Evolutionary conservation across 495 filamentous ascomycete genomes (phyloP).

Genomic region (Jackrogersella minutella): DNA sequence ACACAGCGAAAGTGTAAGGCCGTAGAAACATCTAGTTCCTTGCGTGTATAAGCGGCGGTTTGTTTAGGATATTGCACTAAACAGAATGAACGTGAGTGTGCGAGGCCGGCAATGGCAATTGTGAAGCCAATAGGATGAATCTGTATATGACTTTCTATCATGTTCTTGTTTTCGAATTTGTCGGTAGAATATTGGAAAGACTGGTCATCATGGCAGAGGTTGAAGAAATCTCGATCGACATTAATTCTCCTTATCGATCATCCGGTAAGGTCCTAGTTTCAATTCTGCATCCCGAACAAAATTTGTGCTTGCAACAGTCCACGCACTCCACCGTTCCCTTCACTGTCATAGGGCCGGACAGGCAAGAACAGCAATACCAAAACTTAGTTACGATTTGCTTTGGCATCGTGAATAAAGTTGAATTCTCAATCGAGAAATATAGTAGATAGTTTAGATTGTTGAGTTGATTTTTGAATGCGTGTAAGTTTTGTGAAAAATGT

Average conservation of each 20-base stretch:
- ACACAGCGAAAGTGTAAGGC: background rate
- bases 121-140: too few species aligned
- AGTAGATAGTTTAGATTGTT: too few species aligned
- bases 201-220: too few species aligned
- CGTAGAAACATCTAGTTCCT: background rate
- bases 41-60: background rate
- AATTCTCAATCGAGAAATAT: too few species aligned
- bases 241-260: too few species aligned
- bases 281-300: background rate
- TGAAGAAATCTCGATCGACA: background rate
- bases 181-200: too few species aligned
- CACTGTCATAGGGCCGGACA: background rate
- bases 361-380: slow-evolving; percentile 5
- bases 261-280: too few species aligned
- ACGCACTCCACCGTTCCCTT: background rate
- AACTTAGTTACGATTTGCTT: background rate
- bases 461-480: background rate
- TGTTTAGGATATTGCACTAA: too few species aligned
- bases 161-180: too few species aligned
- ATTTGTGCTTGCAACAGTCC: background rate
- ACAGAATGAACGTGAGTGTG: too few species aligned
- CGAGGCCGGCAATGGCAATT: too few species aligned
- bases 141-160: too few species aligned
- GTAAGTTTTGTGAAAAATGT: background rate
- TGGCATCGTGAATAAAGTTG: background rate